Conservation (phyloP, 495 filamentous ascomycete species). For the Jackrogersella multiformis region DNA sequence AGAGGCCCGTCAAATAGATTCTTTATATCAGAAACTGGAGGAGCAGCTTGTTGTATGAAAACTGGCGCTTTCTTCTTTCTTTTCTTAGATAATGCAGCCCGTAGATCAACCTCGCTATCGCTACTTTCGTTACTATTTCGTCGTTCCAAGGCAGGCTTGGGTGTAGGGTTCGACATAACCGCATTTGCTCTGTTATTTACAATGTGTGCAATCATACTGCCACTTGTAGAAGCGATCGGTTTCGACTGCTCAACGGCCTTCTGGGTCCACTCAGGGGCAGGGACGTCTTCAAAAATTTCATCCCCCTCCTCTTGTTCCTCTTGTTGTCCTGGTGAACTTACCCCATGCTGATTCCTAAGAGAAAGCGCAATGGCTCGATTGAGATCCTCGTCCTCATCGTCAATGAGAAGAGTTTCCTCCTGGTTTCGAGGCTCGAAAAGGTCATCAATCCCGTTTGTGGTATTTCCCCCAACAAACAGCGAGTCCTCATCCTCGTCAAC, state of each 20-base stretch:
- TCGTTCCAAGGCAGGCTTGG: constrained; percentile 46
- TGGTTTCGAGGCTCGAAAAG: constrained; percentile 42
- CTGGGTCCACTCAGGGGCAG: constrained; percentile 63
- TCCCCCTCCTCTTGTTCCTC: constrained; percentile 54
- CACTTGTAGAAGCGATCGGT: constrained; percentile 61
- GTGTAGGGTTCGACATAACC: constrained; percentile 55
- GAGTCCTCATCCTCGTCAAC: constrained; percentile 61
- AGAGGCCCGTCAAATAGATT: constrained; percentile 79
- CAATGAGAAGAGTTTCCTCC: constrained; percentile 48
- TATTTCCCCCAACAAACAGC: constrained; percentile 70
- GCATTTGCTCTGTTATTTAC: constrained; percentile 69
- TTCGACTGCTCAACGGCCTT: constrained; percentile 61
- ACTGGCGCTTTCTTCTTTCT: constrained; percentile 51
- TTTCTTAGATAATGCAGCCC: constrained; percentile 62
- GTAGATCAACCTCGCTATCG: constrained; percentile 71
- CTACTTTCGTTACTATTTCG: constrained; percentile 59
- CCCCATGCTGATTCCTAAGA: constrained; percentile 60
- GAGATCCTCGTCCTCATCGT: constrained; percentile 79
- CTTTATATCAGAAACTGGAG: constrained; percentile 51
- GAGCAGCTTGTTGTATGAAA: constrained; percentile 35
- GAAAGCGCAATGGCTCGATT: constrained; percentile 86
- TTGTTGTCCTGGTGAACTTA: constrained; percentile 33
- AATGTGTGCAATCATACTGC: constrained; percentile 67
- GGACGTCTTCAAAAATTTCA: constrained; percentile 58
- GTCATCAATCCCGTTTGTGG: constrained; percentile 40